Evolutionary conservation across 805 yeast species (phyloP).

Genomic region (Candida piceae): DNA sequence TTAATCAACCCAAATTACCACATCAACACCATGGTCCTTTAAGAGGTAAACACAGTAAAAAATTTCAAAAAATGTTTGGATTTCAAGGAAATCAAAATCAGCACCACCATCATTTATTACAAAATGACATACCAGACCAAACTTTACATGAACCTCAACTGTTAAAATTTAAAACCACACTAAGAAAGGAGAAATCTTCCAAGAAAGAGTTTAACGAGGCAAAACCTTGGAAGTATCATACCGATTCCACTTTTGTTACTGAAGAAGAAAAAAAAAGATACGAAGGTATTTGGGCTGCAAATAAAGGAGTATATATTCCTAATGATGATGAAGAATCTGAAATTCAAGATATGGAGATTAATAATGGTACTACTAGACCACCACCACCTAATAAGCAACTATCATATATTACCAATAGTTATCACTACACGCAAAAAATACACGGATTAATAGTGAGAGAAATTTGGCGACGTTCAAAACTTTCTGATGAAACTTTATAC

Average conservation of each 20-base stretch:
- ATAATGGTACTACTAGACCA: too few species aligned
- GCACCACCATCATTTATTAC: conserved; percentile 3
- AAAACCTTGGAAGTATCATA: conserved; percentile 92
- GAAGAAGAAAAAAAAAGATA: conserved; percentile 78
- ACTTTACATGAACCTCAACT: conserved; percentile 19
- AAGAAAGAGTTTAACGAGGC: conserved; percentile 67
- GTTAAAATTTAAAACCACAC: conserved; percentile 45
- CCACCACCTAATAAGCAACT: not conserved
- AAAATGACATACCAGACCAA: not conserved
- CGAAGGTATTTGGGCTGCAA: conserved; percentile 92
- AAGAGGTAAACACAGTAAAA: conserved; percentile 19
- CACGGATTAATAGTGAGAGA: conserved; percentile 67
- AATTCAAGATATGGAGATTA: not conserved
- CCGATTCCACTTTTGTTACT: conserved; percentile 42
- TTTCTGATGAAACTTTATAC: conserved; percentile 55
- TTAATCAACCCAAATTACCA: conserved; percentile 11
- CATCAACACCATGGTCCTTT: conserved; percentile 22
- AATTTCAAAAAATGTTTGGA: conserved; percentile 20
- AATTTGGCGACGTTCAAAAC: conserved; percentile 74
- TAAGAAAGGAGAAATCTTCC: conserved; percentile 35
- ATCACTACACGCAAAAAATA: conserved; percentile 23
- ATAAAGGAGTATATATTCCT: conserved; percentile 57
- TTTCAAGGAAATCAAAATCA: conserved; percentile 7
- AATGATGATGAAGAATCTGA: conserved; percentile 7
- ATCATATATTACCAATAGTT: conserved; percentile 1